Conservation (phyloP, 1,284 basidiomycete species). For the Rhizopogon hawkerae region DNA sequence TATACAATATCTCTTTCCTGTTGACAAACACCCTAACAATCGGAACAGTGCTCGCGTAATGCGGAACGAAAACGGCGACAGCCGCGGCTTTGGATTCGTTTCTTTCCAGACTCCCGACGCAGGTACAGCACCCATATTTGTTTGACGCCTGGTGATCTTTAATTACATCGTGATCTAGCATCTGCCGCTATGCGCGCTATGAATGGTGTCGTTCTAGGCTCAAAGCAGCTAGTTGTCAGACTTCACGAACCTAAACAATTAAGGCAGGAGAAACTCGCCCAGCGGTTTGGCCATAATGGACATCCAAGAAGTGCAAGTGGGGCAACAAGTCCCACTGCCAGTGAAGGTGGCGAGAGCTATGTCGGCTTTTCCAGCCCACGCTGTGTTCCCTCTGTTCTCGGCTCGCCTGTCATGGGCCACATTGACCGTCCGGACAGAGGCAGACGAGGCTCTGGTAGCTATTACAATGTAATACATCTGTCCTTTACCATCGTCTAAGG, state of each 20-base stretch:
- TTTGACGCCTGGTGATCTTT: conserved; percentile 8
- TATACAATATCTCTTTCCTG: conserved; percentile 26
- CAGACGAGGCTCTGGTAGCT: conserved; percentile 72
- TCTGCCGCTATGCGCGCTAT: conserved; percentile 65
- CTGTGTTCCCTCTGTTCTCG: conserved; percentile 39
- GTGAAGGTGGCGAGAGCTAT: conserved; percentile 69
- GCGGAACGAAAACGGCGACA: conserved; percentile 78
- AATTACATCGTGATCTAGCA: conserved; percentile 34
- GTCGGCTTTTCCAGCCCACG: conserved; percentile 67
- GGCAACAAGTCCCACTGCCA: conserved; percentile 71
- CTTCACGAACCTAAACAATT: conserved; percentile 86
- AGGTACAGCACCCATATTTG: conserved; percentile 38
- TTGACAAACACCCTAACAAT: conserved; percentile 4
- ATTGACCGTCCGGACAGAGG: conserved; percentile 54
- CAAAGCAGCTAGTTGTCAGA: conserved; percentile 76
- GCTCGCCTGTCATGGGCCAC: conserved; percentile 45
- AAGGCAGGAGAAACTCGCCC: conserved; percentile 79
- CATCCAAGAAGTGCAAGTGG: conserved; percentile 71
- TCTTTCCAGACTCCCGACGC: conserved; percentile 79
- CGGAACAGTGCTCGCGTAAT: conserved; percentile 77
- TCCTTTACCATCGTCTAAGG: conserved; percentile 1
- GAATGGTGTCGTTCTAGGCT: conserved; percentile 66
- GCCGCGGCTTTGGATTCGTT: conserved; percentile 94
- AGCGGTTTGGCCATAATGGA: conserved; percentile 65
- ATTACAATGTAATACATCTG: conserved; percentile 54